Evolutionary conservation across 768 basidiomycete genomes (phyloP).

Genomic region (Russula lepida): DNA sequence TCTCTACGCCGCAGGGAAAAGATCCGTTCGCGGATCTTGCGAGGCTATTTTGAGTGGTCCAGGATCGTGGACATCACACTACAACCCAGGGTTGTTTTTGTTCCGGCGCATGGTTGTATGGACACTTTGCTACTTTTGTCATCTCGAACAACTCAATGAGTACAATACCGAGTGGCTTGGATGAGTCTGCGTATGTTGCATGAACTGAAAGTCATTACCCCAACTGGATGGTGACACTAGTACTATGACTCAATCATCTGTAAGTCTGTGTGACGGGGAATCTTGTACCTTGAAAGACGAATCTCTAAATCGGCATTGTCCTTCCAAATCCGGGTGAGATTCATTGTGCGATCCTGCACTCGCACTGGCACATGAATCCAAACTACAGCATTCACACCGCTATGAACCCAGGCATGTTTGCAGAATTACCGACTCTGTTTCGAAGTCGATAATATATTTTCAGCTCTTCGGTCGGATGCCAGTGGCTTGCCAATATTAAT

Average conservation of each 20-base stretch:
- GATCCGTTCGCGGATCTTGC: slow-evolving; percentile 83
- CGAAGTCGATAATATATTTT: slow-evolving; percentile 2
- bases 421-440: slow-evolving; percentile 6
- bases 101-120: not conserved
- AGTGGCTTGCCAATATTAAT: not conserved
- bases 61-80: not conserved
- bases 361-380: not conserved
- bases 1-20: slow-evolving; percentile 40
- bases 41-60: slow-evolving; percentile 49
- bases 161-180: slow-evolving; percentile 4
- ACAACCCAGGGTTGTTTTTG: not conserved
- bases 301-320: not conserved
- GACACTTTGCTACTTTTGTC: not conserved
- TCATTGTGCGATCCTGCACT: not conserved
- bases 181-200: not conserved
- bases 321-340: slow-evolving; percentile 3
- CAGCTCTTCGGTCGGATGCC: not conserved
- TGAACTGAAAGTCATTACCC: not conserved
- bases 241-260: not conserved
- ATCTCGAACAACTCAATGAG: not conserved
- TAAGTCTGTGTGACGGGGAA: not conserved
- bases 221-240: not conserved
- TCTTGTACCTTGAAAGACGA: not conserved
- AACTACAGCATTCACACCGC: not conserved
- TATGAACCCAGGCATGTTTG: not conserved